Conservation (phyloP, 2,329 filamentous ascomycete genomes). For the Cladobotryum protrusum region DNA sequence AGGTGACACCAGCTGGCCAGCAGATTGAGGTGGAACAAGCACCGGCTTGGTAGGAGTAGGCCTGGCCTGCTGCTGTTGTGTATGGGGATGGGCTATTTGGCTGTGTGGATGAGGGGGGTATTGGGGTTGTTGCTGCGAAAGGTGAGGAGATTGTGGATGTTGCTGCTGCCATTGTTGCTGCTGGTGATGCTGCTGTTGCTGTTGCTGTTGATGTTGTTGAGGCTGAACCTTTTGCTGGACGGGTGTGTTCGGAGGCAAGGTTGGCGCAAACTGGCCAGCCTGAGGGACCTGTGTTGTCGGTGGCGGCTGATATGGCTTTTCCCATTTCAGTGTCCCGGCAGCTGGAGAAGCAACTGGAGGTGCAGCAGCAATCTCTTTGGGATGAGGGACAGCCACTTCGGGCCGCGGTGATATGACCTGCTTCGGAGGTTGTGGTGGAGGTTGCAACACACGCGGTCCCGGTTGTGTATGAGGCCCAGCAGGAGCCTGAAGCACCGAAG, state of each 20-base stretch:
- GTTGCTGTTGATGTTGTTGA: conserved; percentile 15
- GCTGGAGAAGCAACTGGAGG: conserved; percentile 19
- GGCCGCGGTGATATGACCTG: conserved; percentile 29
- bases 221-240: conserved; percentile 17
- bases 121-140: conserved; percentile 15
- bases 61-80: conserved; percentile 19
- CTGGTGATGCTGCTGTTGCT: conserved; percentile 15
- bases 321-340: conserved; percentile 32
- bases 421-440: conserved; percentile 25
- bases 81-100: conserved; percentile 13
- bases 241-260: conserved; percentile 17
- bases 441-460: conserved; percentile 26
- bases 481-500: conserved; percentile 33
- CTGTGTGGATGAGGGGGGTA: conserved; percentile 14
- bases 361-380: conserved; percentile 19
- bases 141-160: conserved; percentile 15
- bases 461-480: conserved; percentile 24
- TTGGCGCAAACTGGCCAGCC: conserved; percentile 21
- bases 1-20: conserved; percentile 30
- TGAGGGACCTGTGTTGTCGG: conserved; percentile 20
- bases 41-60: conserved; percentile 23
- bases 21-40: conserved; percentile 29
- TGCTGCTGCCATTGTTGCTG: conserved; percentile 18
- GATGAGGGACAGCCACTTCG: conserved; percentile 21
- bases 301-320: conserved; percentile 35